These are phyloP conservation scores for Arthrobotrys sinensis DNA, from an alignment of 2,329 filamentous ascomycete species.

Conservation along the genomic window DNA sequence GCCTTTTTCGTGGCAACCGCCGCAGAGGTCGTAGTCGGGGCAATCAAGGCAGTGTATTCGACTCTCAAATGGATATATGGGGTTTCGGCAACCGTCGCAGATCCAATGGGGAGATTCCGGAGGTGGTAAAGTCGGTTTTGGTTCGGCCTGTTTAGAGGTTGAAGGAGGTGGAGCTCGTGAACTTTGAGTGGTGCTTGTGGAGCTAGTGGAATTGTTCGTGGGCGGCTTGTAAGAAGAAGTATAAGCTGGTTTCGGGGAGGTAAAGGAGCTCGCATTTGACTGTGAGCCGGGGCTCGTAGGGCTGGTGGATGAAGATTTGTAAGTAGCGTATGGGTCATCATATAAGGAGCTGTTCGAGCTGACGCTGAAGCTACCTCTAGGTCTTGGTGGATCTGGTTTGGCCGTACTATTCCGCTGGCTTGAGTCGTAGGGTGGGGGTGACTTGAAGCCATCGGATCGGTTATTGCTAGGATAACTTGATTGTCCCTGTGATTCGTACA, in stretches of 20 bases:
- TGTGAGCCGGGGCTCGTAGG: conserved; percentile 2
- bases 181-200: not conserved
- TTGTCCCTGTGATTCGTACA: not conserved
- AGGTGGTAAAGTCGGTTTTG: conserved; percentile 24
- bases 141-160: conserved; percentile 6
- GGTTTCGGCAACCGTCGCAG: conserved; percentile 48
- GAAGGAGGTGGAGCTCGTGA: conserved; percentile 3
- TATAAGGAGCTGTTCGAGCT: conserved; percentile 49
- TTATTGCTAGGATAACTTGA: conserved; percentile 5
- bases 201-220: conserved; percentile 1
- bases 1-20: conserved; percentile 43
- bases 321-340: conserved; percentile 29
- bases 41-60: conserved; percentile 57
- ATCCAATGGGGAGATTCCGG: conserved; percentile 50
- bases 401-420: not conserved
- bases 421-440: conserved; percentile 28
- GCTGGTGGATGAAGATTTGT: conserved; percentile 12
- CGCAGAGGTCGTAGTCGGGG: conserved; percentile 49
- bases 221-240: conserved; percentile 11
- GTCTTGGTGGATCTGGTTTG: conserved; percentile 1
- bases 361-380: conserved; percentile 31
- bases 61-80: conserved; percentile 49
- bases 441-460: conserved; percentile 5
- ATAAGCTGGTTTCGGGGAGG: conserved; percentile 8
- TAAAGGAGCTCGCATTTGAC: conserved; percentile 3